These are phyloP conservation scores for Penicillium atrosanguineum DNA, from an alignment of 495 filamentous ascomycete genomes.

Conservation along the genomic window DNA sequence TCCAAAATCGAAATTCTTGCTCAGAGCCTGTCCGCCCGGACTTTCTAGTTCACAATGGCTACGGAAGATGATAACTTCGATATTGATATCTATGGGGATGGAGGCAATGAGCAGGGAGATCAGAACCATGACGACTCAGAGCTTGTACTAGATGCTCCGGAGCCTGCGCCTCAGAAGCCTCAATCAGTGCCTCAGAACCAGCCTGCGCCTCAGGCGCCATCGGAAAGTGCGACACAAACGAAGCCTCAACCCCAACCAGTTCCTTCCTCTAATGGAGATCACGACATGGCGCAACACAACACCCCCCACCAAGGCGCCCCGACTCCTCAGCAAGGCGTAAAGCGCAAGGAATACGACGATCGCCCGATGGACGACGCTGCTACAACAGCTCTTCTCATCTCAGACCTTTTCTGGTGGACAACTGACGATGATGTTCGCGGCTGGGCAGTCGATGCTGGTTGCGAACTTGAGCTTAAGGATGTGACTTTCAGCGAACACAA, in stretches of 20 bases:
- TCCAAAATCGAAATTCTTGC: constrained; percentile 27
- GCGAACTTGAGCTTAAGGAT: constrained; percentile 83
- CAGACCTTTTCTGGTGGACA: constrained; percentile 93
- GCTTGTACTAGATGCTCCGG: constrained; percentile 39
- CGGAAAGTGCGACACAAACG: neutral
- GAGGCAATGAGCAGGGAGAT: constrained; percentile 52
- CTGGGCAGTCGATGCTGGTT: constrained; percentile 73
- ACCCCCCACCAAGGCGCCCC: constrained; percentile 16
- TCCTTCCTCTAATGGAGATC: constrained; percentile 20
- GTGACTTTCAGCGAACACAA: constrained; percentile 98
- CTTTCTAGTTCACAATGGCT: constrained; percentile 59
- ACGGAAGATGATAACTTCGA: constrained; percentile 90
- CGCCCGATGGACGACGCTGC: constrained; percentile 77
- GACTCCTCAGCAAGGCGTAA: constrained; percentile 61
- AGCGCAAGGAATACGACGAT: constrained; percentile 75
- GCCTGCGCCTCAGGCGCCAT: neutral
- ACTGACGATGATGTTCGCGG: constrained; percentile 93
- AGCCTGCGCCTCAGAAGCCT: constrained; percentile 10
- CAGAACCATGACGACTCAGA: constrained; percentile 49
- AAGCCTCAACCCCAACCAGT: neutral
- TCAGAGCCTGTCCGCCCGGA: constrained; percentile 11
- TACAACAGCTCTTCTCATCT: constrained; percentile 76
- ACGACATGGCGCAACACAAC: constrained; percentile 14
- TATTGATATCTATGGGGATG: constrained; percentile 96
- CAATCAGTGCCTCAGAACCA: constrained; percentile 2